Conservation (phyloP, 768 basidiomycete genomes). For the Tricholoma hemisulphureum region DNA sequence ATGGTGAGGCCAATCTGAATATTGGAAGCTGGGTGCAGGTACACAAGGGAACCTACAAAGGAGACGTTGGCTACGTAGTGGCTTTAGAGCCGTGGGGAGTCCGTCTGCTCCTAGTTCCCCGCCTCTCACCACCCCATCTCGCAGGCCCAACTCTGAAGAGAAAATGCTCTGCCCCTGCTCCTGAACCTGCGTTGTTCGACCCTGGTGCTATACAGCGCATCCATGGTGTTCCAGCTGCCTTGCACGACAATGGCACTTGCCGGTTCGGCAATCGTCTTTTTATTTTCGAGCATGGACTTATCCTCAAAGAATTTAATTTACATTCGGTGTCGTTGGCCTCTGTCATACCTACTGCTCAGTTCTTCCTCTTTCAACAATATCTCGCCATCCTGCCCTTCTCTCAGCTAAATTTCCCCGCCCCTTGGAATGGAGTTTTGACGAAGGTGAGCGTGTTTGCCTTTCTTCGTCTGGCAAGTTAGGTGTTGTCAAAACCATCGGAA, state of each 20-base stretch:
- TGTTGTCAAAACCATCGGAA: not conserved
- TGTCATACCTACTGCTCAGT: not conserved
- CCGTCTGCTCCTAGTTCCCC: not conserved
- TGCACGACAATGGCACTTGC: not conserved
- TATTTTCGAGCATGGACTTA: not conserved
- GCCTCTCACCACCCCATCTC: not conserved
- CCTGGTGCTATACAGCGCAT: not conserved
- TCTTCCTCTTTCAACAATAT: not conserved
- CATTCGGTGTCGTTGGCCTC: not conserved
- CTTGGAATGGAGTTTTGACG: not conserved
- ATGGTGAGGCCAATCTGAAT: not conserved
- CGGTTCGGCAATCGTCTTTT: not conserved
- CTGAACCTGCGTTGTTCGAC: not conserved
- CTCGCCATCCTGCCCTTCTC: not conserved
- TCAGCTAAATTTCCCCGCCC: not conserved
- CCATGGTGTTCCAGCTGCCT: not conserved
- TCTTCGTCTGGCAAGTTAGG: not conserved
- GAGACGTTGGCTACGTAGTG: not conserved
- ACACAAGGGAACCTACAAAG: not conserved
- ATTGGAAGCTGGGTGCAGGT: not conserved
- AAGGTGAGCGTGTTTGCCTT: not conserved
- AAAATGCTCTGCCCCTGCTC: not conserved
- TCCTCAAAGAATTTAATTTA: not conserved
- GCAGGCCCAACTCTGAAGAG: not conserved
- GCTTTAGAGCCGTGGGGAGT: not conserved